These are phyloP conservation scores for Exserohilum rostratum DNA, from an alignment of 2,329 filamentous ascomycete species.

Conservation along the genomic window DNA sequence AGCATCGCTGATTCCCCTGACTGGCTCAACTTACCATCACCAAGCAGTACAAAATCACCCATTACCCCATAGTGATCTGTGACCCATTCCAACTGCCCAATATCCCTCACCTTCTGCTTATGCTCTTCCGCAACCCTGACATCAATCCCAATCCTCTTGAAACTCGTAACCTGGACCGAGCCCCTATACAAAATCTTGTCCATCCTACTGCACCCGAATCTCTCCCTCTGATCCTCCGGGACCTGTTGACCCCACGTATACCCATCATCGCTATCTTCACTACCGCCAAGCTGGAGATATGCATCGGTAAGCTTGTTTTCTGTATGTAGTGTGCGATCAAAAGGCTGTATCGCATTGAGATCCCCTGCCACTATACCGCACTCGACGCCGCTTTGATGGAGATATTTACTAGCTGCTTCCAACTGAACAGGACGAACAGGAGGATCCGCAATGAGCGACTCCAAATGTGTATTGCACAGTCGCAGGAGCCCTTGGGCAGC, in stretches of 20 bases:
- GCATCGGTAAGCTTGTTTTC: constrained; percentile 60
- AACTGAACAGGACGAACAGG: constrained; percentile 59
- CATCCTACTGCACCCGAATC: constrained; percentile 60
- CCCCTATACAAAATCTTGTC: constrained; percentile 61
- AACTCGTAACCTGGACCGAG: constrained; percentile 32
- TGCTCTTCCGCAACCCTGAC: constrained; percentile 51
- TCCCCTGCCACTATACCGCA: constrained; percentile 60
- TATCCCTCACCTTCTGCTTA: constrained; percentile 30
- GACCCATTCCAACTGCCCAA: constrained; percentile 55
- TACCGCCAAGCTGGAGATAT: constrained; percentile 59
- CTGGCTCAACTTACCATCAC: not conserved
- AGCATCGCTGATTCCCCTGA: not conserved
- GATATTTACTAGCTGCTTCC: constrained; percentile 50
- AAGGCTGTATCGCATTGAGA: constrained; percentile 64
- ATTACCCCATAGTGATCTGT: constrained; percentile 59
- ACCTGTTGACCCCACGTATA: constrained; percentile 66
- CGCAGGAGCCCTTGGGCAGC: constrained; percentile 44
- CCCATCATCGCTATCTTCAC: constrained; percentile 58
- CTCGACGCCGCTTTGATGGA: constrained; percentile 49
- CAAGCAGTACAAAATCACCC: constrained; percentile 33
- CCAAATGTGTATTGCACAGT: constrained; percentile 64
- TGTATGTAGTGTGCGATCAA: constrained; percentile 56
- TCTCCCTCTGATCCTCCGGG: constrained; percentile 47
- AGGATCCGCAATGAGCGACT: constrained; percentile 58
- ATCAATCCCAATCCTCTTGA: constrained; percentile 57